A percentile compares a stretch with the other conserved stretches of the same genome.
Conservation (phyloP, 2,329 filamentous ascomycete genomes). For the Apiospora rasikravindrae region DNA sequence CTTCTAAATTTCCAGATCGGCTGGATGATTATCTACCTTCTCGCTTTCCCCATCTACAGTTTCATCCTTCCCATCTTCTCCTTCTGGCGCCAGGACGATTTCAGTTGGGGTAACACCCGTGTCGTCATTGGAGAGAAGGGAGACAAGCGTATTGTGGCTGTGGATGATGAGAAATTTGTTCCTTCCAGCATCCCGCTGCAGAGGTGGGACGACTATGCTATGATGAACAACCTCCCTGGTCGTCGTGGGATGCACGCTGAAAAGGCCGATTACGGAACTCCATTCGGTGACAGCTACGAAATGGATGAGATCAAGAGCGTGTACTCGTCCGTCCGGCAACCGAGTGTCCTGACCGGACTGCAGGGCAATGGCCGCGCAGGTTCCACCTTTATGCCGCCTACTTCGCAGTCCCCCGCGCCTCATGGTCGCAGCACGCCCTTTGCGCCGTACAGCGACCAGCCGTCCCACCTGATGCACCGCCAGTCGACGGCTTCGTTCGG, state of each 20-base stretch:
- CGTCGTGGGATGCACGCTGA: conserved; percentile 76
- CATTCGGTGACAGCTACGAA: conserved; percentile 82
- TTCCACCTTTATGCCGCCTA: conserved; percentile 78
- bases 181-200: conserved; percentile 92
- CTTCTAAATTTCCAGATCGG: conserved; percentile 69
- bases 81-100: conserved; percentile 99
- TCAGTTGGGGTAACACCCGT: conserved; percentile 98
- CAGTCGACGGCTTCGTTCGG: conserved; percentile 76
- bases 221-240: conserved; percentile 85
- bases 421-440: conserved; percentile 60
- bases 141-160: conserved; percentile 85
- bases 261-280: conserved; percentile 59
- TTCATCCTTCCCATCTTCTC: conserved; percentile 93
- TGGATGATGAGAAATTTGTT: conserved; percentile 85
- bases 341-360: conserved; percentile 87
- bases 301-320: conserved; percentile 98
- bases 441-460: conserved; percentile 54
- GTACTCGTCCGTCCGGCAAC: conserved; percentile 89
- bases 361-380: conserved; percentile 60
- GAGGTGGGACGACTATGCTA: conserved; percentile 95
- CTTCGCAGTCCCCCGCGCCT: conserved; percentile 70
- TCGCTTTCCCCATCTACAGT: conserved; percentile 94
- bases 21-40: conserved; percentile 98
- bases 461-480: conserved; percentile 55
- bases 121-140: conserved; percentile 95